Conservation (phyloP, 2,329 filamentous ascomycete species). For the Fusarium continuum region DNA sequence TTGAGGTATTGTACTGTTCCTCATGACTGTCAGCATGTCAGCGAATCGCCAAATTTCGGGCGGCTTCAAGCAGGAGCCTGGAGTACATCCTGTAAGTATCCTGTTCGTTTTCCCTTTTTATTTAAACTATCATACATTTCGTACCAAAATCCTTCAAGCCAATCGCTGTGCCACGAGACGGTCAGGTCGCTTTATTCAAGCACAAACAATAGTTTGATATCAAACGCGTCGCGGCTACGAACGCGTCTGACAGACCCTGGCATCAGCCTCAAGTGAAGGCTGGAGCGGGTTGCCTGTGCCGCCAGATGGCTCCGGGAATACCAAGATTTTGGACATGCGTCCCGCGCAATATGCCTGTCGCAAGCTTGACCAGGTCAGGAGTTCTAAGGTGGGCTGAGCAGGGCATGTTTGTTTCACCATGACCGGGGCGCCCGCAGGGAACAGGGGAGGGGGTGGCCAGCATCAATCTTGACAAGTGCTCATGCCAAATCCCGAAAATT, state of each 20-base stretch:
- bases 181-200: background rate
- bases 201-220: slow-evolving; percentile 1
- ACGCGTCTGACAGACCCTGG: slow-evolving; percentile 27
- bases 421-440: slow-evolving; percentile 51
- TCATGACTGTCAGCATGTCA: slow-evolving; percentile 45
- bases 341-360: slow-evolving; percentile 48
- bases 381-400: slow-evolving; percentile 56
- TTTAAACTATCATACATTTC: background rate
- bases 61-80: slow-evolving; percentile 47
- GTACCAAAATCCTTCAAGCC: background rate
- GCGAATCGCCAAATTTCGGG: slow-evolving; percentile 42
- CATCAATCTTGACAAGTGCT: slow-evolving; percentile 33
- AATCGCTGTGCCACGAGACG: background rate
- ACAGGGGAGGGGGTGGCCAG: slow-evolving; percentile 41
- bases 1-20: slow-evolving; percentile 18
- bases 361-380: slow-evolving; percentile 57
- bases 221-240: slow-evolving; percentile 21
- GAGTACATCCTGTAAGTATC: slow-evolving; percentile 44
- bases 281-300: slow-evolving; percentile 11
- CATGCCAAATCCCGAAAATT: slow-evolving; percentile 32
- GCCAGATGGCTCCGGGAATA: slow-evolving; percentile 35
- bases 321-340: slow-evolving; percentile 25
- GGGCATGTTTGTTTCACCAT: slow-evolving; percentile 63
- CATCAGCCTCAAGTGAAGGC: slow-evolving; percentile 42
- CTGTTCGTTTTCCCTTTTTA: slow-evolving; percentile 13